phyloP scores from a whole-genome alignment of 2,329 filamentous ascomycete genomes.

The Lachnellula occidentalis region DNA sequence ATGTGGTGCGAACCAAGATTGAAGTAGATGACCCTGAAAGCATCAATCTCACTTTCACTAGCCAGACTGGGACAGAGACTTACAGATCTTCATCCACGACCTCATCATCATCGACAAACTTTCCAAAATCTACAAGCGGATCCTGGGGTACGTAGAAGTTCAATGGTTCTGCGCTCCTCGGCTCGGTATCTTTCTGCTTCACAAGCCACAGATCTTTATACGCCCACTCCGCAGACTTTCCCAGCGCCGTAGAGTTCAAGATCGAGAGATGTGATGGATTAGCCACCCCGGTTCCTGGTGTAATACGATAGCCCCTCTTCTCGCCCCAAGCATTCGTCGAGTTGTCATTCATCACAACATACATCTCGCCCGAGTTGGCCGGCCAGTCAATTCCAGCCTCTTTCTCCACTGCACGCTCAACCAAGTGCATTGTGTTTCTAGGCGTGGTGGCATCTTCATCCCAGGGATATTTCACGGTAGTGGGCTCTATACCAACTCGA shows the following conservation, averaged over 20 bases:
- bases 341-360: conserved; percentile 47
- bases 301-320: conserved; percentile 45
- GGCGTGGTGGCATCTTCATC: conserved; percentile 35
- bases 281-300: conserved; percentile 34
- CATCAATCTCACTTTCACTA: conserved; percentile 15
- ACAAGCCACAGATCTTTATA: conserved; percentile 47
- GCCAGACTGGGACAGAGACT: not conserved
- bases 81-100: conserved; percentile 37
- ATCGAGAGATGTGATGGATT: conserved; percentile 41
- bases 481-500: conserved; percentile 25
- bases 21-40: conserved; percentile 42
- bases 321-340: conserved; percentile 45
- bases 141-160: conserved; percentile 41
- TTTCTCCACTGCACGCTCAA: conserved; percentile 36
- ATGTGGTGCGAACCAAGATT: conserved; percentile 54
- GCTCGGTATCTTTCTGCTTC: conserved; percentile 48
- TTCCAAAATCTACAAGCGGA: conserved; percentile 45
- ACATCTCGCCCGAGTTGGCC: conserved; percentile 41
- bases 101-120: conserved; percentile 42
- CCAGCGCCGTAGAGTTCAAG: conserved; percentile 41
- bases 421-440: conserved; percentile 48
- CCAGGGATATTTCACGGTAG: conserved; percentile 41
- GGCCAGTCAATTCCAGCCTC: conserved; percentile 44
- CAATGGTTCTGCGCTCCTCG: conserved; percentile 38
- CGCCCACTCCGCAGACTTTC: conserved; percentile 43